These are phyloP conservation scores for Fragosphaeria purpurea DNA, from an alignment of 2,329 filamentous ascomycete species.

Conservation along the genomic window DNA sequence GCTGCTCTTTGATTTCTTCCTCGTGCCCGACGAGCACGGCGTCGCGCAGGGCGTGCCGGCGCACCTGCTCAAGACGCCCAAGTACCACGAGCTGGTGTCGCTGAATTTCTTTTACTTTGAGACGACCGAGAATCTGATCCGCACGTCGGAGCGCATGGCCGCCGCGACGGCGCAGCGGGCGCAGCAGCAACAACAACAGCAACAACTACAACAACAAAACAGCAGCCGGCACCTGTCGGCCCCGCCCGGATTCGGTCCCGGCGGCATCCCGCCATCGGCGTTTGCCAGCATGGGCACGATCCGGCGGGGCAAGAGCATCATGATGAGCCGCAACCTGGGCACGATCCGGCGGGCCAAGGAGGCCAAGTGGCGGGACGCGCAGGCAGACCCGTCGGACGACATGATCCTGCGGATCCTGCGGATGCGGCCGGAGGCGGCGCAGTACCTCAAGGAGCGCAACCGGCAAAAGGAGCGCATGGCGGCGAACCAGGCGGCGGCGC, in stretches of 20 bases:
- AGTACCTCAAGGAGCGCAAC: constrained; percentile 81
- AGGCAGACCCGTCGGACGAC: constrained; percentile 93
- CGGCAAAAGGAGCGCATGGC: constrained; percentile 90
- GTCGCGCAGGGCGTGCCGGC: constrained; percentile 81
- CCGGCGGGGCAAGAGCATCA: constrained; percentile 65
- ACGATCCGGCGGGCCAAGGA: constrained; percentile 96
- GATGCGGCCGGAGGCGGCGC: constrained; percentile 83
- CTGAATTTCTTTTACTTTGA: constrained; percentile 99
- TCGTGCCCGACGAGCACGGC: constrained; percentile 73
- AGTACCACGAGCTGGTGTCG: constrained; percentile 94
- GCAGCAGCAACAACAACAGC: constrained; percentile 55
- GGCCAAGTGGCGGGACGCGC: constrained; percentile 88
- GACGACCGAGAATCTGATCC: constrained; percentile 77
- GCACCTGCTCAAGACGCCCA: constrained; percentile 89
- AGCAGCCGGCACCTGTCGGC: constrained; percentile 28
- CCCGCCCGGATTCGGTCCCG: constrained; percentile 34
- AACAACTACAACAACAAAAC: constrained; percentile 59
- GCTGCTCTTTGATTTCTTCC: constrained; percentile 87
- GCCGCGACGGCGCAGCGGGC: constrained; percentile 68
- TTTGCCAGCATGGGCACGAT: constrained; percentile 62
- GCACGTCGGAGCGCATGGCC: constrained; percentile 94
- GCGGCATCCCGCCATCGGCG: constrained; percentile 38
- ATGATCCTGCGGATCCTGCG: constrained; percentile 93
- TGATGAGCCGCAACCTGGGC: constrained; percentile 87
- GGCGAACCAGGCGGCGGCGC: constrained; percentile 79